A percentile compares a stretch with the other conserved stretches of the same genome.
Evolutionary conservation across 2,329 filamentous ascomycete species (phyloP).

Genomic region (Rhinocladiella similis): DNA sequence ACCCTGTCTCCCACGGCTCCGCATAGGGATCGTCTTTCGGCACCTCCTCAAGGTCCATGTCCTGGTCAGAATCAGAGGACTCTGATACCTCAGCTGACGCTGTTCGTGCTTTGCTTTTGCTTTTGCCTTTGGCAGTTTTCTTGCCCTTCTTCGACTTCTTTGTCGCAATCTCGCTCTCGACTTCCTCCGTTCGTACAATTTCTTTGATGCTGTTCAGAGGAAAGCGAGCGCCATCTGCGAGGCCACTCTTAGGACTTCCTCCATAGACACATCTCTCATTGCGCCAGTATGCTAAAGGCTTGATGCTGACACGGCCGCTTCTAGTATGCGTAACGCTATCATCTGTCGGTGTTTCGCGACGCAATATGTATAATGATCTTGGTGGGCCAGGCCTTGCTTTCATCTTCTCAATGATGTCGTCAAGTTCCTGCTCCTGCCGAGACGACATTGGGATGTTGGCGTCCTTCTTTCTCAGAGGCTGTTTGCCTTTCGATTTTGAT

Average conservation of each 20-base stretch:
- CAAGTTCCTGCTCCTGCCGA: conserved; percentile 39
- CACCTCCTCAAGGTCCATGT: conserved; percentile 38
- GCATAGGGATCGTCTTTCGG: conserved; percentile 32
- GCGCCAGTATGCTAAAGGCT: conserved; percentile 81
- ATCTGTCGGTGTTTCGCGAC: conserved; percentile 53
- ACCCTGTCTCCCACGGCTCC: conserved; percentile 48
- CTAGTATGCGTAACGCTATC: conserved; percentile 64
- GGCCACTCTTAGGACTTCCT: conserved; percentile 45
- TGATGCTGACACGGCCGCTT: conserved; percentile 75
- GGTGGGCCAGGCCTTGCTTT: conserved; percentile 48
- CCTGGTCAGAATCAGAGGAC: conserved; percentile 38
- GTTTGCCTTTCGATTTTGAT: conserved; percentile 36
- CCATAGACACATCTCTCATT: conserved; percentile 76
- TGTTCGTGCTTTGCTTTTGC: conserved; percentile 21
- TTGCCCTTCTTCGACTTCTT: conserved; percentile 37
- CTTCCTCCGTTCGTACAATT: conserved; percentile 71
- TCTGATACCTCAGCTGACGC: conserved; percentile 8
- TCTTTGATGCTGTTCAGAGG: conserved; percentile 72
- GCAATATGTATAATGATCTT: conserved; percentile 51
- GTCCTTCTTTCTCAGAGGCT: conserved; percentile 26
- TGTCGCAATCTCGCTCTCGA: conserved; percentile 39
- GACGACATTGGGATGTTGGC: conserved; percentile 32
- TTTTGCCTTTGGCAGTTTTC: conserved; percentile 37
- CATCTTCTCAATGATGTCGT: conserved; percentile 45
- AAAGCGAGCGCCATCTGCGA: conserved; percentile 53